Evolutionary conservation across 1,284 basidiomycete species (phyloP), one percentile per base, ranked within the genome.

Genomic region (Trichosporon coremiiforme): DNA sequence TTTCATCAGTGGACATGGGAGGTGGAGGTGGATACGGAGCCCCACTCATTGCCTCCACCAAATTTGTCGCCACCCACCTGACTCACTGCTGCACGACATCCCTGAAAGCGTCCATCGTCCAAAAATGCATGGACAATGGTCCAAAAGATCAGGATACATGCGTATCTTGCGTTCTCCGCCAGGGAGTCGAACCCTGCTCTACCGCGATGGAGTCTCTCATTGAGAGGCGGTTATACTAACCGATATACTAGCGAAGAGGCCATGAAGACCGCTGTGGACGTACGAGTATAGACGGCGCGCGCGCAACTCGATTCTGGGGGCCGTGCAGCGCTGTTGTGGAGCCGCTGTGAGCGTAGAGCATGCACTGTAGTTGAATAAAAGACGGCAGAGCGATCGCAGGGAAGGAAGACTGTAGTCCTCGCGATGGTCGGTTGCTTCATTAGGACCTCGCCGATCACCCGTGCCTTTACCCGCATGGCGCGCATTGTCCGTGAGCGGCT

Each of bases 161-260:
- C 50, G 20, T 53, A n/a, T 53, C 50, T 20, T 53, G 50, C 22
- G 50, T 53, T 53, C 50, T 53, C 50, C 50, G 50, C 50, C 50
- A 53, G 50, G 50, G 50, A 53, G 50, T 53, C 50, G 50, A 53
- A 53, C 50, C 50, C 50, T 53, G 50, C 50, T 53, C 50, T 53
- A 53, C 50, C 50, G 50, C 50, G 50, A 53, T 53, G 20, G 17
- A 25, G 22, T 53, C 50, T 53, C 50, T 53, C n/a, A 20, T 53
- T 53, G 50, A 53, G 50, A 53, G 50, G 50, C 50, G 50, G 50
- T 53, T 53, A 53, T 53, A 53, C 50, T 53, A 53, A 53, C 50
- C 50, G 50, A 53, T 53, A 53, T 53, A 53, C 50, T 53, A 53
- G 50, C 50, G 50, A 53, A 53, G 50, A 53, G 20, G 50, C 50